Evolutionary conservation across 2,329 filamentous ascomycete species (phyloP).

Genomic region (Fusarium pseudoanthophilum): DNA sequence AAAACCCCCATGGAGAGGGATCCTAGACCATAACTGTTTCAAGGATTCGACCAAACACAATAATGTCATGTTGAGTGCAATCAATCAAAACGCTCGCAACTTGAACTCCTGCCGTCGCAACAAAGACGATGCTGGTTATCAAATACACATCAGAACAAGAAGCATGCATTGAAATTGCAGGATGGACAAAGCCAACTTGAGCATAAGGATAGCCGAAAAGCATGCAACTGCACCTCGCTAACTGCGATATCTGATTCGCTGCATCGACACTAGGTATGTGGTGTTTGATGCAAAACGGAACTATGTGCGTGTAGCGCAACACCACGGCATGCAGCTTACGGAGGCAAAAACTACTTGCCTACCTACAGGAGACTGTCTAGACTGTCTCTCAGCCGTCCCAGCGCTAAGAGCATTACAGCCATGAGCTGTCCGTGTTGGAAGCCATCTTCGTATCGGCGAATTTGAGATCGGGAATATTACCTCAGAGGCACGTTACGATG

Average conservation of each 20-base stretch:
- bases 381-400: neutral
- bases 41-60: neutral
- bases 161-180: neutral
- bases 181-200: neutral
- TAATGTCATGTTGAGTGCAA: neutral
- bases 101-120: neutral
- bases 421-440: neutral
- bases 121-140: neutral
- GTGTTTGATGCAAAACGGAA: constrained; percentile 3
- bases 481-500: neutral
- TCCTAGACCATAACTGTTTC: neutral
- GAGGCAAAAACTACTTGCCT: neutral
- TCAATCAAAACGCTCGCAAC: neutral
- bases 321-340: constrained; percentile 18
- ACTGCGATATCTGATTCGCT: constrained; percentile 24
- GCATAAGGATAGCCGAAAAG: neutral
- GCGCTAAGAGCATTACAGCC: neutral
- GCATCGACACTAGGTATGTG: constrained; percentile 2
- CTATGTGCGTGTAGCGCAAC: neutral
- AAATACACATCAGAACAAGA: neutral
- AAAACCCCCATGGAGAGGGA: neutral
- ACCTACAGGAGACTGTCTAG: neutral
- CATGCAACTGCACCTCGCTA: constrained; percentile 11
- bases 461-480: neutral
- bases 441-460: neutral